A percentile compares a stretch with the other conserved stretches of the same genome.
These are phyloP conservation scores for Hypoxylon sp. DNA, from an alignment of 2,329 filamentous ascomycete genomes.

Conservation along the genomic window DNA sequence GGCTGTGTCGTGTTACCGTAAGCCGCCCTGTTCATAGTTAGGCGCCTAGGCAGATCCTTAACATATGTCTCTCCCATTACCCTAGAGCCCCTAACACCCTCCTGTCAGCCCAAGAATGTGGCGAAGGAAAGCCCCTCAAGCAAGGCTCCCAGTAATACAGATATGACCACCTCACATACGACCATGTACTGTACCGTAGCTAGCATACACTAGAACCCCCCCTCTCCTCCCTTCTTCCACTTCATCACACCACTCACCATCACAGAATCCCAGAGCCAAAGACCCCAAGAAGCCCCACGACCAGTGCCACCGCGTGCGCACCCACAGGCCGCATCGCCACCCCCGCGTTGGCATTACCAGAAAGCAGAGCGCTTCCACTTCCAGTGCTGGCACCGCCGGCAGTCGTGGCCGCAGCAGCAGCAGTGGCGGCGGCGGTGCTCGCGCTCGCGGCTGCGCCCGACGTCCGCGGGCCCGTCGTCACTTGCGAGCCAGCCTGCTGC, in stretches of 20 bases:
- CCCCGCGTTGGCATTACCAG: conserved; percentile 20
- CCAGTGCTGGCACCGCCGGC: conserved; percentile 9
- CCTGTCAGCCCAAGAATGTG: no score
- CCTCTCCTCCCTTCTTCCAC: background rate
- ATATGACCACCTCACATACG: no score
- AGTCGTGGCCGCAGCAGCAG: background rate
- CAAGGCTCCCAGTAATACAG: no score
- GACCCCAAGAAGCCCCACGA: conserved; percentile 22
- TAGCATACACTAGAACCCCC: background rate
- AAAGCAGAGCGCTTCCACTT: no score
- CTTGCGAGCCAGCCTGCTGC: conserved; percentile 18
- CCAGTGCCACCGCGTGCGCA: conserved; percentile 13
- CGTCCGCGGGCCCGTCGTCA: conserved; percentile 13
- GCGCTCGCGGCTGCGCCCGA: conserved; percentile 2
- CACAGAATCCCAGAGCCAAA: conserved; percentile 19
- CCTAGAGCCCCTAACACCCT: no score
- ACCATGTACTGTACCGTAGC: no score
- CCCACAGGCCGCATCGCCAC: background rate
- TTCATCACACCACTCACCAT: background rate
- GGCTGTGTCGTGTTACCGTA: no score
- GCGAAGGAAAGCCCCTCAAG: no score
- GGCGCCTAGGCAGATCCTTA: no score
- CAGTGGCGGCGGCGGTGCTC: conserved; percentile 1
- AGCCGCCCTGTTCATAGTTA: no score
- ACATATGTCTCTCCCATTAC: no score